These are phyloP conservation scores for Coniella lustricola DNA, from an alignment of 2,329 filamentous ascomycete species.

Conservation along the genomic window DNA sequence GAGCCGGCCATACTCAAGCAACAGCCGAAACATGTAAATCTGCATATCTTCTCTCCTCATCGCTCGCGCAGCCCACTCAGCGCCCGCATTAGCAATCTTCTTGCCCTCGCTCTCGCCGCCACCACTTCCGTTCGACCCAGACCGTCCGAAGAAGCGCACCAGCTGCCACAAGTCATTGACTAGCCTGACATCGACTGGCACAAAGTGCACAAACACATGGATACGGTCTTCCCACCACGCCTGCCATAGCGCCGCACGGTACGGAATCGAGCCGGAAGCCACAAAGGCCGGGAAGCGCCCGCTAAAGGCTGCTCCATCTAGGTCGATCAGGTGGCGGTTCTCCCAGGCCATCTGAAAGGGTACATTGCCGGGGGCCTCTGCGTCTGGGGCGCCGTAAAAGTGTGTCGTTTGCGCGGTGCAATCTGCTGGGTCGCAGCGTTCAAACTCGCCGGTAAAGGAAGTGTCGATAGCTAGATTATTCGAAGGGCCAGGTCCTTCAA, in stretches of 20 bases:
- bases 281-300: neutral
- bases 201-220: constrained; percentile 1
- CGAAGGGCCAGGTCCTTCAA: neutral
- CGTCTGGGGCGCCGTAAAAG: neutral
- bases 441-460: neutral
- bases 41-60: constrained; percentile 67
- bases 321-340: neutral
- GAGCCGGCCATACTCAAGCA: constrained; percentile 56
- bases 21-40: constrained; percentile 58
- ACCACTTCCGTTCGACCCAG: constrained; percentile 8
- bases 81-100: neutral
- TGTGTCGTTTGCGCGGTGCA: neutral
- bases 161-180: neutral
- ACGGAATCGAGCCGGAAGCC: neutral
- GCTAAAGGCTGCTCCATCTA: neutral
- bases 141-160: neutral
- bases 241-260: neutral
- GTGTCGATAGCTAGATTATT: neutral
- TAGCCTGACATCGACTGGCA: constrained; percentile 1
- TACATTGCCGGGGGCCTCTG: neutral
- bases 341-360: neutral
- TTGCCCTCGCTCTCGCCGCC: neutral
- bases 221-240: constrained; percentile 1
- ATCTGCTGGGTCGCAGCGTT: neutral
- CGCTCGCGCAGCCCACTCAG: constrained; percentile 53